Evolutionary conservation across 495 filamentous ascomycete genomes (phyloP).

Genomic region (Cercophora samala): DNA sequence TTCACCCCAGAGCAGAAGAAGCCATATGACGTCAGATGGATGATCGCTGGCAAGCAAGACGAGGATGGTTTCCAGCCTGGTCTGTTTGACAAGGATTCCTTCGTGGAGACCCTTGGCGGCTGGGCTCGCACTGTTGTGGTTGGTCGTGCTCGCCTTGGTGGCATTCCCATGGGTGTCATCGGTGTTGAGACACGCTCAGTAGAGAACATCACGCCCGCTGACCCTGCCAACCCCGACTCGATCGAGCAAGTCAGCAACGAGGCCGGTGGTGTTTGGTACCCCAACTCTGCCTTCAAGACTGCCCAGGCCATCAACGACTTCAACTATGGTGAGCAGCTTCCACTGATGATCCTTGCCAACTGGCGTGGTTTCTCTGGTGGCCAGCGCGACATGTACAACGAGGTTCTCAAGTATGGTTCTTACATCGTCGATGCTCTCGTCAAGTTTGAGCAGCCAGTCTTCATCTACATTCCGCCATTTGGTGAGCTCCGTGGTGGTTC

Average conservation of each 20-base stretch:
- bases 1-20: conserved; percentile 85
- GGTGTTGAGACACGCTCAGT: conserved; percentile 93
- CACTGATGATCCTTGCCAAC: conserved; percentile 98
- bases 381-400: conserved; percentile 99
- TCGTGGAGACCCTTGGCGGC: conserved; percentile 92
- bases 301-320: conserved; percentile 98
- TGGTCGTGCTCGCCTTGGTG: conserved; percentile 92
- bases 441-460: conserved; percentile 97
- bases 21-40: conserved; percentile 88
- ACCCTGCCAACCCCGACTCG: conserved; percentile 96
- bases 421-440: conserved; percentile 98
- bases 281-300: conserved; percentile 99
- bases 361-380: conserved; percentile 99
- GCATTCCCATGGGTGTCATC: conserved; percentile 98
- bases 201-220: conserved; percentile 96
- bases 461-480: conserved; percentile 96
- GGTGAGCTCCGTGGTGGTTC: conserved; percentile 98
- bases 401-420: conserved; percentile 97
- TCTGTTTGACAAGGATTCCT: conserved; percentile 94
- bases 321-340: conserved; percentile 97
- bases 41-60: conserved; percentile 87
- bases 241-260: conserved; percentile 90
- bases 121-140: conserved; percentile 97
- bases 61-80: conserved; percentile 76
- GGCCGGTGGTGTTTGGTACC: conserved; percentile 99